Conservation (phyloP, 345 rosid species). For the Cardamine occulta region DNA sequence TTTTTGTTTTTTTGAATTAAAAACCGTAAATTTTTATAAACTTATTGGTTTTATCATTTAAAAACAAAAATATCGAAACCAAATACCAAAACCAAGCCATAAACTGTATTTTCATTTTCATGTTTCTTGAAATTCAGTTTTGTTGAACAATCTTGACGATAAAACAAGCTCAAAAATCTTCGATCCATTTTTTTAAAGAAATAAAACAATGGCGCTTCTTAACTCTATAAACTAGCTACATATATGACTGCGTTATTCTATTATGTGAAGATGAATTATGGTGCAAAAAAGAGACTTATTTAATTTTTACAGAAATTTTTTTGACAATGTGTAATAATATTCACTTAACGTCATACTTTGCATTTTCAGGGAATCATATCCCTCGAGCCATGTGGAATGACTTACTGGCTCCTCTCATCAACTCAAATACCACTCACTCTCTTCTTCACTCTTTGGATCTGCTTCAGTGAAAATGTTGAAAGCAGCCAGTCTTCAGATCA, state of each 20-base stretch:
- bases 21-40: background rate
- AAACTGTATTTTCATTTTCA: background rate
- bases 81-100: background rate
- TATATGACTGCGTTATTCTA: background rate
- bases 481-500: constrained; percentile 35
- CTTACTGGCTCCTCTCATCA: constrained; percentile 70
- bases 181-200: background rate
- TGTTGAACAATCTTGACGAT: background rate
- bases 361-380: constrained; percentile 62
- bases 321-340: background rate
- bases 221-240: no score
- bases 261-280: background rate
- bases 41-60: background rate
- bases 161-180: background rate
- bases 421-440: constrained; percentile 81
- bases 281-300: background rate
- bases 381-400: constrained; percentile 66
- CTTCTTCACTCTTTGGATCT: constrained; percentile 67
- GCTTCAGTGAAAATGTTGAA: constrained; percentile 47
- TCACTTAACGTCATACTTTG: background rate
- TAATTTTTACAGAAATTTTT: background rate
- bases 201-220: no score
- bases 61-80: background rate
- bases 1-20: no score
- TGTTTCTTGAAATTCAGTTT: background rate